Conservation (phyloP, 1,284 basidiomycete genomes). For the Bjerkandera adusta region DNA sequence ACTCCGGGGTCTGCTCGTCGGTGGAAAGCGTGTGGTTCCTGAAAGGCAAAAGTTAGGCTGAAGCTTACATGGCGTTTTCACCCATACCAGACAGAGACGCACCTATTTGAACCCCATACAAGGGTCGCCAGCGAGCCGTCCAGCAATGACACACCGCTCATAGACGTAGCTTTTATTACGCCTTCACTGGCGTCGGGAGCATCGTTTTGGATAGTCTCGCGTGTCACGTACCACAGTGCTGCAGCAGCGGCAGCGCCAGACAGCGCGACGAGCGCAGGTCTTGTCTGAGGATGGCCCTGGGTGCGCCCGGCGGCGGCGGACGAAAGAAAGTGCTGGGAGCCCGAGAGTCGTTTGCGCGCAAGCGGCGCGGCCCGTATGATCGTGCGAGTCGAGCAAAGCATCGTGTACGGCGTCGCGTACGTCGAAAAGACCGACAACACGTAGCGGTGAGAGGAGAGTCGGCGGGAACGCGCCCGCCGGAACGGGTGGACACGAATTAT, state of each 20-base stretch:
- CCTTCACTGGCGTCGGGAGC: conserved; percentile 12
- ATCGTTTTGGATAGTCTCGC: conserved; percentile 28
- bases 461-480: too few species aligned
- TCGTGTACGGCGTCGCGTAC: background rate
- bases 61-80: background rate
- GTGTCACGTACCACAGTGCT: conserved; percentile 20
- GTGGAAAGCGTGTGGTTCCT: conserved; percentile 48
- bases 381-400: conserved; percentile 8
- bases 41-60: conserved; percentile 5
- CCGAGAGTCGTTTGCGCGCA: conserved; percentile 6
- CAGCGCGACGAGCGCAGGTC: conserved; percentile 14
- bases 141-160: conserved; percentile 12
- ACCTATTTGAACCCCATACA: conserved; percentile 63
- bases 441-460: background rate
- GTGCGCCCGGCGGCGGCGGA: background rate
- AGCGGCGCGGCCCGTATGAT: conserved; percentile 2
- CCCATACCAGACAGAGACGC: conserved; percentile 21
- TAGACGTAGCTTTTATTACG: background rate
- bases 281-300: conserved; percentile 14
- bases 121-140: conserved; percentile 38
- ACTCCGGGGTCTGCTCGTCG: conserved; percentile 30
- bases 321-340: conserved; percentile 12
- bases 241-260: conserved; percentile 21
- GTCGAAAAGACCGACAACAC: background rate
- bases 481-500: too few species aligned